Conservation (phyloP, 2,329 filamentous ascomycete genomes). For the Hypoxylon sp. region DNA sequence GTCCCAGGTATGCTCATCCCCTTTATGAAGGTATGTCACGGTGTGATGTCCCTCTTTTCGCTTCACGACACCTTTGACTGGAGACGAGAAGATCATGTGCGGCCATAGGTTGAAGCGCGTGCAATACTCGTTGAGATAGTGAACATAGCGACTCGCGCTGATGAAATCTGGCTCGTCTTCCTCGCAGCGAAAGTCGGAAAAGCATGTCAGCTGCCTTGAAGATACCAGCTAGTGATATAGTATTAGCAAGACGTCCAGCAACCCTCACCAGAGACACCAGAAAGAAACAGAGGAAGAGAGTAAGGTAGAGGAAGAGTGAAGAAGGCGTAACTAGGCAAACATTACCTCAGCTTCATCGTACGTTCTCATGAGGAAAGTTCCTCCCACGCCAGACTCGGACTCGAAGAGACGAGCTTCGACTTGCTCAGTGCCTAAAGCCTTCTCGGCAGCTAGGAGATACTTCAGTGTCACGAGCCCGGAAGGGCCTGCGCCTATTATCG, state of each 20-base stretch:
- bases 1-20: slow-evolving; percentile 38
- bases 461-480: slow-evolving; percentile 51
- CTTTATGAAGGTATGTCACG: slow-evolving; percentile 26
- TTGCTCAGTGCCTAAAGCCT: slow-evolving; percentile 43
- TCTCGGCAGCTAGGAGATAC: slow-evolving; percentile 46
- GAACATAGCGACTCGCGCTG: slow-evolving; percentile 49
- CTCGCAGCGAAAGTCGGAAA: slow-evolving; percentile 53
- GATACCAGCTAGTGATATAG: slow-evolving; percentile 47
- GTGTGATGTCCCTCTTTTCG: slow-evolving; percentile 32
- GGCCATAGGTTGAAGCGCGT: slow-evolving; percentile 49
- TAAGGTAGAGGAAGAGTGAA: no score
- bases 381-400: slow-evolving; percentile 50
- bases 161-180: slow-evolving; percentile 56
- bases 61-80: slow-evolving; percentile 43
- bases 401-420: slow-evolving; percentile 55
- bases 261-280: not conserved
- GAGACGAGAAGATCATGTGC: slow-evolving; percentile 48
- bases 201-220: slow-evolving; percentile 55
- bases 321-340: no score
- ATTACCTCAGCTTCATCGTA: slow-evolving; percentile 55
- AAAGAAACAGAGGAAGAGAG: not conserved
- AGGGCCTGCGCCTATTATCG: slow-evolving; percentile 50
- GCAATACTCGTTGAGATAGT: slow-evolving; percentile 54
- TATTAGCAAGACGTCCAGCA: not conserved
- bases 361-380: slow-evolving; percentile 52